These are phyloP conservation scores for Murraya koenigii DNA, from an alignment of 345 rosid species.

Conservation along the genomic window DNA sequence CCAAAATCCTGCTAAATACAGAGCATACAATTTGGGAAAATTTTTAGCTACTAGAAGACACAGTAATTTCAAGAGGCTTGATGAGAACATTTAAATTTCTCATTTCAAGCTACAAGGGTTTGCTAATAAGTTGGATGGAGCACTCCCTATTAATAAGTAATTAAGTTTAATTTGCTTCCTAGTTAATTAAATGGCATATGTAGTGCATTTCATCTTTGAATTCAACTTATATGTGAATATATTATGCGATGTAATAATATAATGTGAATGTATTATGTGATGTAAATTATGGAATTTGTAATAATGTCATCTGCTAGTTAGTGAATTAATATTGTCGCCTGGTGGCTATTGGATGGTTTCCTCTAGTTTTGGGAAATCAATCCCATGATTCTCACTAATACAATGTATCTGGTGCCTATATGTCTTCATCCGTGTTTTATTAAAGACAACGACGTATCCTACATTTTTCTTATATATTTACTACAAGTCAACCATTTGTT, in stretches of 20 bases:
- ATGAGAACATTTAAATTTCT: constrained; percentile 42
- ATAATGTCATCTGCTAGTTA: neutral
- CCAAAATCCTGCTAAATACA: constrained; percentile 34
- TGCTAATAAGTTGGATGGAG: neutral
- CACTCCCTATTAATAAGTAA: neutral
- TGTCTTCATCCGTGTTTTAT: too few relatives aligned
- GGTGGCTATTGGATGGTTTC: neutral
- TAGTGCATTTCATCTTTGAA: neutral
- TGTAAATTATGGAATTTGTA: neutral
- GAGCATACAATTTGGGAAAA: constrained; percentile 40
- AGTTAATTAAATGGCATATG: neutral
- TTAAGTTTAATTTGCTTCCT: neutral
- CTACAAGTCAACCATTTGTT: too few relatives aligned
- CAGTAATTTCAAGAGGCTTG: constrained; percentile 42
- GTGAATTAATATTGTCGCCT: too few relatives aligned
- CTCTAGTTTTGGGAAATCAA: neutral
- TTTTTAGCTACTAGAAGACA: constrained; percentile 30
- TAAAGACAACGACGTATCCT: too few relatives aligned
- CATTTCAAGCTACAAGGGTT: constrained; percentile 27
- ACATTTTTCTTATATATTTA: too few relatives aligned
- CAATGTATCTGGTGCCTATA: too few relatives aligned
- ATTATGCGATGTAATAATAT: too few relatives aligned
- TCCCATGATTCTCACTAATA: too few relatives aligned
- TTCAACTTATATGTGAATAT: neutral
- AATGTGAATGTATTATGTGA: neutral